Conservation (phyloP, 345 rosid genomes). For the Lenwebbia sp. region DNA sequence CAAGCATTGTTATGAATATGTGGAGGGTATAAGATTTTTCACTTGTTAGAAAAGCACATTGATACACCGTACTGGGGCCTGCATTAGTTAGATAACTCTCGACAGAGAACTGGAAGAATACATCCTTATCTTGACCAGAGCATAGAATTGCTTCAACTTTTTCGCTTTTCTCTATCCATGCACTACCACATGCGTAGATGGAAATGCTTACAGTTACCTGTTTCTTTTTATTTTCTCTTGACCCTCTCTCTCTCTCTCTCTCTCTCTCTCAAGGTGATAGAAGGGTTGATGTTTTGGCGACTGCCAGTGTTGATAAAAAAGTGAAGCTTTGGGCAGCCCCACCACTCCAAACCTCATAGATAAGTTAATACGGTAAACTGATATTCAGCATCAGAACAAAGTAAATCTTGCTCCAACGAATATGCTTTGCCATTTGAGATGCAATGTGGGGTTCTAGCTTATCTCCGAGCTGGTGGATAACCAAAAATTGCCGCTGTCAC, state of each 20-base stretch:
- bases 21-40: not conserved
- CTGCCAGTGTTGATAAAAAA: conserved; percentile 78
- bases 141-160: not conserved
- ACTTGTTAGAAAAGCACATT: not conserved
- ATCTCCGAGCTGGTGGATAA: not conserved
- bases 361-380: not conserved
- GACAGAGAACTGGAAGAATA: not conserved
- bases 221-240: not conserved
- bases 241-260: not conserved
- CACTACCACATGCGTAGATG: not conserved
- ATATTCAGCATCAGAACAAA: not conserved
- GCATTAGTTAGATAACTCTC: not conserved
- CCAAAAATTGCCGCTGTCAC: not conserved
- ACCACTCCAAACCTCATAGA: conserved; percentile 3
- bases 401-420: not conserved
- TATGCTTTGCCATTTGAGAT: not conserved
- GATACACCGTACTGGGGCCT: not conserved
- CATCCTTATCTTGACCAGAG: not conserved
- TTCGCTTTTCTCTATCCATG: not conserved
- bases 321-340: conserved; percentile 90
- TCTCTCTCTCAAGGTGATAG: conserved; percentile 38
- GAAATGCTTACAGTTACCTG: not conserved
- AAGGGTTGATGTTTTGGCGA: conserved; percentile 42
- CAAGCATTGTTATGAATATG: no score
- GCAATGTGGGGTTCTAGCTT: not conserved